phyloP scores from a whole-genome alignment of 495 filamentous ascomycete species.

The Barbatosphaeria neglecta region DNA sequence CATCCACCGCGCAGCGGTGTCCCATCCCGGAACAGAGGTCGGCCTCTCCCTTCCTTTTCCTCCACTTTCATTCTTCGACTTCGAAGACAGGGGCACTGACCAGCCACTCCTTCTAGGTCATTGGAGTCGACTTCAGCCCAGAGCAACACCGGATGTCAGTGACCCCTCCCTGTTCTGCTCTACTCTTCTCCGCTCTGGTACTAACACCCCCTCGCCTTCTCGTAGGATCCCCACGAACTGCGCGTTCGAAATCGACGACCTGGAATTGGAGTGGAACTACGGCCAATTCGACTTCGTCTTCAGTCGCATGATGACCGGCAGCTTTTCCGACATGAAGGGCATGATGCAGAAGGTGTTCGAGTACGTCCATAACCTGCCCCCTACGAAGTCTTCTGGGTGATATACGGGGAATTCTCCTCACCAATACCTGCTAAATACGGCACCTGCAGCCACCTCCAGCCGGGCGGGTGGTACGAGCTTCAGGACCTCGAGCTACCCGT shows the following conservation, averaged over 20 bases:
- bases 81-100: no score
- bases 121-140: slow-evolving; percentile 36
- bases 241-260: slow-evolving; percentile 44
- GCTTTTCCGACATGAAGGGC: slow-evolving; percentile 37
- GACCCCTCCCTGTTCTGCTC: no score
- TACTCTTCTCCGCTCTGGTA: not conserved
- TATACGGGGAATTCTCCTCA: not conserved
- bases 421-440: not conserved
- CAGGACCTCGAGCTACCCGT: slow-evolving; percentile 10
- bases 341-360: slow-evolving; percentile 7
- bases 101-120: slow-evolving; percentile 19
- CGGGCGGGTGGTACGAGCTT: slow-evolving; percentile 14
- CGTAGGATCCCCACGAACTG: slow-evolving; percentile 39
- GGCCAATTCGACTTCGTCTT: slow-evolving; percentile 10
- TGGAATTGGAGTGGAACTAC: slow-evolving; percentile 36
- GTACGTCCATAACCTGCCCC: slow-evolving; percentile 15
- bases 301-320: slow-evolving; percentile 31
- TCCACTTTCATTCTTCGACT: no score
- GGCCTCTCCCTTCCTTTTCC: no score
- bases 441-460: slow-evolving; percentile 9
- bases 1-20: not conserved
- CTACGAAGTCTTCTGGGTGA: slow-evolving; percentile 7
- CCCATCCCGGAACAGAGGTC: slow-evolving; percentile 1
- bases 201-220: not conserved
- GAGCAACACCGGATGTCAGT: slow-evolving; percentile 17